Base-by-base conservation (phyloP, 441 rosid species). In the Gossypium gossypioides region DNA sequence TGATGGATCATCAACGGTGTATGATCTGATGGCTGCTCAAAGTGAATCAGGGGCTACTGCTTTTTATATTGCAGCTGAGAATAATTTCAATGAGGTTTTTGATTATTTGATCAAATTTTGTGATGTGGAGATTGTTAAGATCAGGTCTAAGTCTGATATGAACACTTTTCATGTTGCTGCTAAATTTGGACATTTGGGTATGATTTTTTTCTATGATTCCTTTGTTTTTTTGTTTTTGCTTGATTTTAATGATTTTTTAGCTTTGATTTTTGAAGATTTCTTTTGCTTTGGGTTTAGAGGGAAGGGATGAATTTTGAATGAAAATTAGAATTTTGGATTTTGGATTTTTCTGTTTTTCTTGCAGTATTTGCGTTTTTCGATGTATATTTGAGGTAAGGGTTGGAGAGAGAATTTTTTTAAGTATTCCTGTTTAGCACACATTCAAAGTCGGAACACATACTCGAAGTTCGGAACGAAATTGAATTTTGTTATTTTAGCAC, bases 141-240 rank as follows among this genome's bases (percentile, higher is more conserved):
- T 92, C 81, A 86, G 94, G 89, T 86, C 97, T 68, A 92, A 85
- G 83, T 84, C 93, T 77, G 97, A 86, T 73, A 75, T 90, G 88
- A 80, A 90, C 80, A 78, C 91, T 12, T 89, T 94, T 72, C 97
- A 92, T 62, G 84, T 85, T 81, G 96, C 99, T 32, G 90, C 99
- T 57, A 87, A 87, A 73, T 75, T 81, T 55, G 99, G 97, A 19
- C 93, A 91, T 83, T 63, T 92, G 66, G 96, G 97, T 94, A 86
- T 81, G 85, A 0, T 8, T 54, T 51, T 7, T 18, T 8, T 1
- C 19, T n/a, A 0, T 57, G n/a, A 65, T 24, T 58, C 44, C 6
- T 27, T n/a, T n/a, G n/a, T 65, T n/a, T 24, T 25, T n/a, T 22
- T 24, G 2, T 25, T 25, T 2, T 25, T 25, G 57, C 4, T 0